Evolutionary conservation across 495 filamentous ascomycete species (phyloP), one percentile per base, ranked within the genome.

Genomic region (Hypoxylon fuscum): DNA sequence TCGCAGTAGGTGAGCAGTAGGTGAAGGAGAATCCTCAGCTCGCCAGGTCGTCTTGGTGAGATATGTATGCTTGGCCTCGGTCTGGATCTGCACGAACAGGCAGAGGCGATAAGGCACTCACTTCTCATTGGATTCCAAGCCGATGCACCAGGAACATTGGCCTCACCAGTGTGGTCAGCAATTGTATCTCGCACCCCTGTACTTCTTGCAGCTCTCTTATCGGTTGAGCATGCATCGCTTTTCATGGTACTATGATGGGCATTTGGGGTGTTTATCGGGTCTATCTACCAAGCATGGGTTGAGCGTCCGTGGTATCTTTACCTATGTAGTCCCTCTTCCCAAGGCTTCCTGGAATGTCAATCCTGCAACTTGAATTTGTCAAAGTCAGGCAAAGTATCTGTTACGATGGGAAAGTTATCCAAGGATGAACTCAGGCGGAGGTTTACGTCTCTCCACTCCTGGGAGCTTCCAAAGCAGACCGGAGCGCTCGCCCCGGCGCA

Each of bases 391-490:
- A 11, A 56, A 12, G 35, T n/a, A 14, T 23, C 14, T 34, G 31
- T 23, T 8, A 52, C 14, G 17, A 65, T 64, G 64, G 55, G 27
- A 32, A 53, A 44, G 29, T 38, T 23, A 17, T 66, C 62, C 5
- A 55, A 55, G 42, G 53, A 64, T 20, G 53, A 73, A 27, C 41
- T 78, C 37, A 73, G 68, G 37, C 64, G 62, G 58, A 72, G 76
- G 57, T 65, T 66, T 46, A 80, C 76, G 35, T 74, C 76, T 48
- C 54, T 78, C 17, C 66, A 69, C 48, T 72, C 73, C 41, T 82
- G 79, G 81, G 73, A 78, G 45, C 60, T 82, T 40, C 80, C 79
- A 11, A 83, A 81, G 66, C 76, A 80, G 63, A 72, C 74, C 6
- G 75, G 77, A 12, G 75, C 79, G 6, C 68, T 83, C 15, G 79